Evolutionary conservation across 257 asterid species (phyloP).

Genomic region (Solanum gandarillasii): DNA sequence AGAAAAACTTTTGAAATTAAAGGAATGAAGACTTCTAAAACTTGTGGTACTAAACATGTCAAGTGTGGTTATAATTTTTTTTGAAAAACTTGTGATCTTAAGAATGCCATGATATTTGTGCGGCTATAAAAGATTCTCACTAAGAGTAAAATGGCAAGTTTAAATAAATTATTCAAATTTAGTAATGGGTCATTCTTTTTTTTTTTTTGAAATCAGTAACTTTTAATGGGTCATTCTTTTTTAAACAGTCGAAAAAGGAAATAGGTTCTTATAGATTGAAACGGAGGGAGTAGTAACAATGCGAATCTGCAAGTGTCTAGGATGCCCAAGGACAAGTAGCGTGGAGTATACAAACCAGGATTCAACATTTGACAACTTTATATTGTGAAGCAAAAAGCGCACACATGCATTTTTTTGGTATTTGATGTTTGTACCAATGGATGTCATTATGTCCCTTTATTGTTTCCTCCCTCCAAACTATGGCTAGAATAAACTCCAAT

Average conservation of each 20-base stretch:
- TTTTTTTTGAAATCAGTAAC: too few relatives aligned
- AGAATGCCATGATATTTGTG: background rate
- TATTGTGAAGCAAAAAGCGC: background rate
- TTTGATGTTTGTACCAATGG: background rate
- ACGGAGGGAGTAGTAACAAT: background rate
- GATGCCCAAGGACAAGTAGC: background rate
- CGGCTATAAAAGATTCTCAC: background rate
- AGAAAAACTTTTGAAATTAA: background rate
- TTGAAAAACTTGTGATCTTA: background rate
- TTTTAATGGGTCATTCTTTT: background rate
- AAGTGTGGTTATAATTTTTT: background rate
- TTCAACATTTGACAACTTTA: background rate
- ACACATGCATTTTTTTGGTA: background rate
- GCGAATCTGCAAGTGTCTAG: background rate
- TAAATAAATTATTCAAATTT: background rate
- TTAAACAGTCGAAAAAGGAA: background rate
- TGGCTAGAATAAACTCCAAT: background rate
- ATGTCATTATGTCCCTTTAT: background rate
- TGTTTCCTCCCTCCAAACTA: background rate
- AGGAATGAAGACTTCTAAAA: background rate
- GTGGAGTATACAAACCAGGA: background rate
- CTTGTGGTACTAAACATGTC: background rate
- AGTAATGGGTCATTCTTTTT: background rate
- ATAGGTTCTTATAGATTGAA: background rate
- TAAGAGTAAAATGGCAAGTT: background rate